Conservation (phyloP, 176 grass and related monocot species). For the Thalia dealbata region DNA sequence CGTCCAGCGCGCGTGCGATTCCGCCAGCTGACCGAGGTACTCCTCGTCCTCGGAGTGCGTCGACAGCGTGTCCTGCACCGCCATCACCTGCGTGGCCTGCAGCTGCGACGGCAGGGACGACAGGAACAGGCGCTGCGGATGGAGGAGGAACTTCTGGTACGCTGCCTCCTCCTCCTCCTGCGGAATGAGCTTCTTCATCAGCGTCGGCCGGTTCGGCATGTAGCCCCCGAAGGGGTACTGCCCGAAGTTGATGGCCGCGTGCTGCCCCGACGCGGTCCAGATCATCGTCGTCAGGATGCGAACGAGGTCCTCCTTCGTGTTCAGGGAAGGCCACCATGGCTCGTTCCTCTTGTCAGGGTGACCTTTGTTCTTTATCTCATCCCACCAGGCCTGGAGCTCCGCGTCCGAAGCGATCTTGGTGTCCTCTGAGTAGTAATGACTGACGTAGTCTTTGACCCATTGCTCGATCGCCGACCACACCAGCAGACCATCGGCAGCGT, state of each 20-base stretch:
- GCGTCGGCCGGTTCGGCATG: constrained; percentile 56
- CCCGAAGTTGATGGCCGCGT: constrained; percentile 66
- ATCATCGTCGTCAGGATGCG: constrained; percentile 42
- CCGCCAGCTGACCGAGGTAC: constrained; percentile 34
- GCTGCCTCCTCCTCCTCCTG: constrained; percentile 5
- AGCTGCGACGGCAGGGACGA: constrained; percentile 35
- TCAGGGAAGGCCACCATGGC: constrained; percentile 51
- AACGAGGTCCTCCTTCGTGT: constrained; percentile 27
- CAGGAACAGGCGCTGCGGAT: constrained; percentile 27
- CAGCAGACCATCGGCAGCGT: constrained; percentile 45
- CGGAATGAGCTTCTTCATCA: constrained; percentile 44
- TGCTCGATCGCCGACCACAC: constrained; percentile 42
- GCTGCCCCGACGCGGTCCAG: constrained; percentile 54
- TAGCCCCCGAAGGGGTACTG: constrained; percentile 57
- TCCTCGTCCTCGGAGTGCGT: constrained; percentile 49
- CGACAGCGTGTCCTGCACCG: constrained; percentile 34
- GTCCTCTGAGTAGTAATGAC: constrained; percentile 23
- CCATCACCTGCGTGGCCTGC: constrained; percentile 26
- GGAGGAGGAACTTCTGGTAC: constrained; percentile 11
- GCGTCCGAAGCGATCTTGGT: constrained; percentile 18
- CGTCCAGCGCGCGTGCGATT: constrained; percentile 23
- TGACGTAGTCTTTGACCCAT: constrained; percentile 37
- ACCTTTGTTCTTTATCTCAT: constrained; percentile 53
- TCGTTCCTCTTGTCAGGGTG: constrained; percentile 51
- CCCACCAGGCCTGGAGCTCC: constrained; percentile 58